Evolutionary conservation across 2,329 filamentous ascomycete genomes (phyloP).

Genomic region (Cladosporium halotolerans): DNA sequence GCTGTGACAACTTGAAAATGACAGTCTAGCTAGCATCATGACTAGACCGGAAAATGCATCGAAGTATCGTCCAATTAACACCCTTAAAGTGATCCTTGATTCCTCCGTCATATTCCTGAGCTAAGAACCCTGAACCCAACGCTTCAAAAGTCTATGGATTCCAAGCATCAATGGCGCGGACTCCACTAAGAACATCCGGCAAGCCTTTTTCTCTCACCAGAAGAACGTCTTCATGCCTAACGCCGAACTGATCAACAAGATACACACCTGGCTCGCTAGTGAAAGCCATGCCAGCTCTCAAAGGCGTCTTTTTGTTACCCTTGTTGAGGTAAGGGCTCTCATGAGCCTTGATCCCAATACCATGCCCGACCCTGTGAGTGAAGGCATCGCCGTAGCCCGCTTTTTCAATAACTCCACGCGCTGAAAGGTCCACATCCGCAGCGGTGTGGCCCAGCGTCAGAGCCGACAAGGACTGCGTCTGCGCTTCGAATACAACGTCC

Average conservation of each 20-base stretch:
- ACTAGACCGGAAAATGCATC: no score
- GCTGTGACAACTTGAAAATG: conserved; percentile 25
- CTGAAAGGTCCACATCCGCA: conserved; percentile 56
- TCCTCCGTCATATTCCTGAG: no score
- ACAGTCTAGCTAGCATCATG: no score
- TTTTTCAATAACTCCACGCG: conserved; percentile 49
- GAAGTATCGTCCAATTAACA: no score
- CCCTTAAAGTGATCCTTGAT: no score
- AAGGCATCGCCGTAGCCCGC: conserved; percentile 56
- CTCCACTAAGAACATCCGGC: conserved; percentile 51
- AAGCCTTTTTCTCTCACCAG: conserved; percentile 49
- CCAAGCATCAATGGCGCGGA: conserved; percentile 47
- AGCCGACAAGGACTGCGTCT: conserved; percentile 48
- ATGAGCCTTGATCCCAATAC: conserved; percentile 61
- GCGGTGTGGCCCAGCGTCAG: conserved; percentile 50
- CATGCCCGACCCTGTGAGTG: conserved; percentile 58
- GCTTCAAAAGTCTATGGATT: conserved; percentile 34
- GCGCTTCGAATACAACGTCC: conserved; percentile 57
- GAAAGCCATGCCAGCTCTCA: conserved; percentile 56
- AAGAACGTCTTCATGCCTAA: conserved; percentile 57
- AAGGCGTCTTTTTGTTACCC: conserved; percentile 45
- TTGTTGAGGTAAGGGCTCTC: conserved; percentile 61
- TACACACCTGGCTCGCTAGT: conserved; percentile 61
- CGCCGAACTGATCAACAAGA: conserved; percentile 53
- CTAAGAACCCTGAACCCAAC: no score